phyloP scores from a whole-genome alignment of 129 eudicot genomes.

The Centrapalus pauciflorus region DNA sequence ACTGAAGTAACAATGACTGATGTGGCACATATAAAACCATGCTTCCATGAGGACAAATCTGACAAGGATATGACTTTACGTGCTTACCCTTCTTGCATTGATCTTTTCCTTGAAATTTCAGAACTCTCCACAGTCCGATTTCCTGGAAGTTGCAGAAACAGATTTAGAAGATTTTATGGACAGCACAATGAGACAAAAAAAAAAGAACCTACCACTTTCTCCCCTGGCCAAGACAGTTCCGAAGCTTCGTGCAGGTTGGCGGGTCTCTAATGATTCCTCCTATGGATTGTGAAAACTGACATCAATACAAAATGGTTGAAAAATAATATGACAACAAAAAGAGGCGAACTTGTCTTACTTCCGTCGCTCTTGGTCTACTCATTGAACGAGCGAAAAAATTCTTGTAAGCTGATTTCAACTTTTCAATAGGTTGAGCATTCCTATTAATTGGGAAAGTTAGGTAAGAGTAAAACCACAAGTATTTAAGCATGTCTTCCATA shows the following conservation, averaged over 20 bases:
- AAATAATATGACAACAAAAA: not conserved
- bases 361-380: conserved; percentile 52
- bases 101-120: conserved; percentile 49
- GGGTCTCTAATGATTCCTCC: conserved; percentile 58
- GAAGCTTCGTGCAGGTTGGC: conserved; percentile 60
- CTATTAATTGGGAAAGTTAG: conserved; percentile 32
- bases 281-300: conserved; percentile 7
- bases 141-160: conserved; percentile 33
- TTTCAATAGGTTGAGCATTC: conserved; percentile 85
- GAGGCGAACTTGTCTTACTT: conserved; percentile 33
- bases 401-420: conserved; percentile 64
- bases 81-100: conserved; percentile 58
- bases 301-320: not conserved
- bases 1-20: no score
- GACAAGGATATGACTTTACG: not conserved
- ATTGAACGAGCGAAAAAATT: conserved; percentile 73
- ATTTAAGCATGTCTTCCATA: no score
- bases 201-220: conserved; percentile 38
- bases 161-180: not conserved
- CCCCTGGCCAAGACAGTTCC: conserved; percentile 71
- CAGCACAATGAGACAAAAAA: not conserved
- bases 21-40: no score
- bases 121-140: conserved; percentile 42
- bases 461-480: no score
- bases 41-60: no score